Evolutionary conservation across 768 basidiomycete genomes (phyloP).

Genomic region (Pisolithus marmoratus): DNA sequence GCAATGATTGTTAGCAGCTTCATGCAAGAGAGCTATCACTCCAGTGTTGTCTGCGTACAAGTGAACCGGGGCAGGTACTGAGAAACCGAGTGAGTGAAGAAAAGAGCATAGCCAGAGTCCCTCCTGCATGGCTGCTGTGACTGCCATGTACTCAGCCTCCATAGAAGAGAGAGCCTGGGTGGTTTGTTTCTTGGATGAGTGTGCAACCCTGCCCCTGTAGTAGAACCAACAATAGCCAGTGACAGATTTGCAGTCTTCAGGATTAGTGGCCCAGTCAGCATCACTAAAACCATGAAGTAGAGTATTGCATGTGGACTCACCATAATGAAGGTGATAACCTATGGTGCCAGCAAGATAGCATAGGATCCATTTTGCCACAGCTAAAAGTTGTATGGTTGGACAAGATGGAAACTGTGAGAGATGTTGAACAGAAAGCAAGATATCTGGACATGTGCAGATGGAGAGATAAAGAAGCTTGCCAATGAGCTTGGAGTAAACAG

Average conservation of each 20-base stretch:
- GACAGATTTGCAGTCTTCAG: constrained; percentile 19
- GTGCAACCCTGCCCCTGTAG: constrained; percentile 18
- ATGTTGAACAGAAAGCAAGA: constrained; percentile 24
- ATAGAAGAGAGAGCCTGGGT: too few relatives aligned
- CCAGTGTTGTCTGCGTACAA: neutral
- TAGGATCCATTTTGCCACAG: too few relatives aligned
- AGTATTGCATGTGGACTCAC: neutral
- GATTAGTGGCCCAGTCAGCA: constrained; percentile 19
- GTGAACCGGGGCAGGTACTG: too few relatives aligned
- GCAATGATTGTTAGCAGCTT: neutral
- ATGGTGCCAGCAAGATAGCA: too few relatives aligned
- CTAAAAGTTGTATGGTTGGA: constrained; percentile 12
- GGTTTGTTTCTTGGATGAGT: too few relatives aligned
- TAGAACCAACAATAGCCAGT: constrained; percentile 26
- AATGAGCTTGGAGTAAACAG: too few relatives aligned
- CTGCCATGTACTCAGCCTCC: too few relatives aligned
- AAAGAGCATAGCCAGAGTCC: too few relatives aligned
- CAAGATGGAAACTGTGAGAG: constrained; percentile 27
- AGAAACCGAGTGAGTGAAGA: too few relatives aligned
- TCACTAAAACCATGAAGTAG: constrained; percentile 14
- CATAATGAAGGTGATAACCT: neutral
- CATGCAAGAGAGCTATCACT: neutral
- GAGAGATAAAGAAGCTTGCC: too few relatives aligned
- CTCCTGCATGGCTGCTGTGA: too few relatives aligned
- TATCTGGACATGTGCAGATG: too few relatives aligned